Base-by-base conservation (phyloP, 2,329 filamentous ascomycete species). In the Alternaria tenuissima region DNA sequence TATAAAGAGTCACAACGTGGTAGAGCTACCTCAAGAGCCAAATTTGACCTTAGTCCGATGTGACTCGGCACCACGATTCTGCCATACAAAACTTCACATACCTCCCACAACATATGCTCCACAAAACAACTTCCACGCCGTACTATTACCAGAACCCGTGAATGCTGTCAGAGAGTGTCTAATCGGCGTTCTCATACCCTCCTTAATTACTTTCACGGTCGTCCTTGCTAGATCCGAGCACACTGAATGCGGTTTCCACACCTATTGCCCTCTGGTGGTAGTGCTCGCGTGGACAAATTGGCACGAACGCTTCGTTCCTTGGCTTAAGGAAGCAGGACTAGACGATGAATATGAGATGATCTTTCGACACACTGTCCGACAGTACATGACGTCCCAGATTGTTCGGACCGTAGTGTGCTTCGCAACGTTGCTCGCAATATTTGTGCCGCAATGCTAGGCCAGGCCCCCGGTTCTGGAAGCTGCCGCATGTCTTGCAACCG, bases 111-210 rank as follows among this genome's bases (percentile, higher is more conserved):
- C 36, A 2, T 3, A 18, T 38, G 16, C 36, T 38, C 36, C n/a
- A 38, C 36, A 8, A 18, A 38, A 38, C 16, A 0, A n/a, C 16
- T n/a, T 38, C 7, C 36, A 38, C n/a, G 36, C 16, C 36, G 3
- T n/a, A 3, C 16, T 18, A 18, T 38, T 7, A 18, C 36, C 6
- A 9, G 36, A 9, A 7, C 3, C 36, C 0, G 8, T 38, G 36
- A 8, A 18, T 1, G 4, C 2, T n/a, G 16, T 38, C 36, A n/a
- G 0, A n/a, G 16, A 18, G 0, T 18, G 36, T 4, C 36, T 18
- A 18, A 9, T 38, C 16, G 16, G 7, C 1, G n/a, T 38, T n/a
- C 6, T 8, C 16, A 9, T 38, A 18, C 7, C 36, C 3, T n/a
- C 2, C n/a, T 8, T 38, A 9, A 7, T n/a, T 3, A 38, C 36